phyloP scores from a whole-genome alignment of 495 filamentous ascomycete species.

The Astrocystis sublimbata region DNA sequence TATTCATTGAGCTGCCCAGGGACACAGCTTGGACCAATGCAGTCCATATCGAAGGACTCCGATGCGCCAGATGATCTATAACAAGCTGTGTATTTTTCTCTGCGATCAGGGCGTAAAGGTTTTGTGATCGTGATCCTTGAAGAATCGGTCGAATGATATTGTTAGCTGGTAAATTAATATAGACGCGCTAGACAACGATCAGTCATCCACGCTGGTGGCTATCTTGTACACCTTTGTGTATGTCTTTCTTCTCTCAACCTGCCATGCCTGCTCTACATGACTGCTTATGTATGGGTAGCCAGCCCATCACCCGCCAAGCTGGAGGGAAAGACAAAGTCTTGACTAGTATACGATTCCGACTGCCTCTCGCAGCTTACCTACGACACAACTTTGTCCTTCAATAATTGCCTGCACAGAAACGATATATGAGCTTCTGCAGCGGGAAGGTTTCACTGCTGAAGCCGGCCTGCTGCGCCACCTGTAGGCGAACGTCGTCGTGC shows the following conservation, averaged over 20 bases:
- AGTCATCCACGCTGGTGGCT: background rate
- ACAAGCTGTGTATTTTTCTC: no score
- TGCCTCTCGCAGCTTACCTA: background rate
- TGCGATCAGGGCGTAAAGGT: no score
- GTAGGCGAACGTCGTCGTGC: background rate
- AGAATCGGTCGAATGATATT: no score
- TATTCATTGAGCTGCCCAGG: background rate
- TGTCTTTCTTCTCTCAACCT: no score
- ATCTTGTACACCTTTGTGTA: no score
- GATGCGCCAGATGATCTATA: no score
- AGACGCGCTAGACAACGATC: background rate
- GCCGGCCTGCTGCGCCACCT: background rate
- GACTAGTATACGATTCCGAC: conserved; percentile 1
- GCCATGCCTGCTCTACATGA: background rate
- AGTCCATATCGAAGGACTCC: no score
- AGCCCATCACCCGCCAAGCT: background rate
- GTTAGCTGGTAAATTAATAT: background rate
- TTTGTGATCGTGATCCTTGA: no score
- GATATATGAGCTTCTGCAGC: background rate
- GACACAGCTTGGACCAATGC: background rate
- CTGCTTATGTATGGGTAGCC: background rate
- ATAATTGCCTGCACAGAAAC: background rate
- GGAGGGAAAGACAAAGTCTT: background rate
- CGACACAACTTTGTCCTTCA: background rate
- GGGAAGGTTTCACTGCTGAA: background rate